Conservation (phyloP, 2,329 filamentous ascomycete species). For the Aspergillus carbonarius region DNA sequence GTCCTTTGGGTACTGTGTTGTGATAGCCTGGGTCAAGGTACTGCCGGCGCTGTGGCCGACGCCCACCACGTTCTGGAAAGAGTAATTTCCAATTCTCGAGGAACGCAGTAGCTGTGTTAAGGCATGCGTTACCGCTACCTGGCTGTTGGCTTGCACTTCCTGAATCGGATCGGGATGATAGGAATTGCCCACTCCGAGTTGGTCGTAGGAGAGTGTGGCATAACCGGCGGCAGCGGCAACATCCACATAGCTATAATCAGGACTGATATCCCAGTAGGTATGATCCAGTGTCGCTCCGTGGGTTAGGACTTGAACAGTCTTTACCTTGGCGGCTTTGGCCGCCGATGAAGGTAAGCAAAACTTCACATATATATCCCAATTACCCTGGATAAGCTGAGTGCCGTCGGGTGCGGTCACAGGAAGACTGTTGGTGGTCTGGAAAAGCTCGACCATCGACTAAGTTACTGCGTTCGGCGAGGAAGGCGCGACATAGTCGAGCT, state of each 20-base stretch:
- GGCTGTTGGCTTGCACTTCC: conserved; percentile 8
- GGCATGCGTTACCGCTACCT: conserved; percentile 10
- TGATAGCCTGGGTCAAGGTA: background rate
- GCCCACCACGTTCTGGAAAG: conserved; percentile 10
- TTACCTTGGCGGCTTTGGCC: background rate
- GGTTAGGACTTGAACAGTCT: background rate
- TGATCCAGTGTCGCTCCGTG: background rate
- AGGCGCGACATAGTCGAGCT: background rate
- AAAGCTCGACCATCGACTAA: background rate
- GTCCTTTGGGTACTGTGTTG: conserved; percentile 8
- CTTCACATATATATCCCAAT: background rate
- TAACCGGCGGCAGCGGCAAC: conserved; percentile 17
- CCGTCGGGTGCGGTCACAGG: background rate
- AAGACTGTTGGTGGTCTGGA: background rate
- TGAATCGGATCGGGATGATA: conserved; percentile 17
- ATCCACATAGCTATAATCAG: background rate
- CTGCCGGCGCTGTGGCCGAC: conserved; percentile 14
- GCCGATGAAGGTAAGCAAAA: background rate
- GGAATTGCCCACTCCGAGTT: conserved; percentile 18
- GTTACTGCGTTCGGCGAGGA: background rate
- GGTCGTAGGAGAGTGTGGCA: conserved; percentile 21
- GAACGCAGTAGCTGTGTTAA: conserved; percentile 2
- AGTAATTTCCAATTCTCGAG: conserved; percentile 4
- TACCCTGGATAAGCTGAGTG: background rate
- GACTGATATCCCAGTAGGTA: background rate